Base-by-base conservation (phyloP, 1,139 yeast species). In the Chernovozyma sophiae-reginae region DNA sequence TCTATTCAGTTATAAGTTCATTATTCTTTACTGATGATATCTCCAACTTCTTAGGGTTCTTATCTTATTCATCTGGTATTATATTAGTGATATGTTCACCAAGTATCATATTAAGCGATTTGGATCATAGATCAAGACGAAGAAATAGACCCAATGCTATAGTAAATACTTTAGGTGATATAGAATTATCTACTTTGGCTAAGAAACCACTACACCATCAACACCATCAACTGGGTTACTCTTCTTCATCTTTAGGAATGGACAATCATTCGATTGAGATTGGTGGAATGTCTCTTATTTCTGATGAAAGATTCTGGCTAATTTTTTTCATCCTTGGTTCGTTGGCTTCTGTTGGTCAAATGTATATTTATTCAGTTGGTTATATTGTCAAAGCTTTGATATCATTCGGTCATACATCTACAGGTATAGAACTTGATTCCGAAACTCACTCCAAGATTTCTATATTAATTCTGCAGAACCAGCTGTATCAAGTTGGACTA, bases 291-390 rank as follows among this genome's bases (percentile, higher is more conserved):
- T 52, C 47, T 26, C 54, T 74, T 11, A 42, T 70, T 15, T 48
- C 43, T 17, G 59, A 64, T 24, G 40, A 49, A 8, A 63, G 62
- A 31, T 78, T 77, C 49, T 77, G 83, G 82, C 48, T 71, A 2
- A 45, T 77, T 4, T 68, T 74, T 32, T 30, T 62, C 1, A 53
- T 69, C 6, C 60, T 79, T 2, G 81, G 81, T 0, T 42, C 72
- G 2, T 54, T 75, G 35, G 81, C 81, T 0, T 73, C 80, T 0
- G 45, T 77, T 45, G 82, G 83, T 8, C 83, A 77, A 50, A 72
- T 77, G 78, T 78, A 75, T 52, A 78, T 78, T 18, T 78, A 77
- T 47, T 75, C 81, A 0, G 77, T 76, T 15, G 84, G 84, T 1
- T 76, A 74, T 48, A 75, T 78, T 58, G 78, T 74, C 10, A 72